Percentiles rank a stretch among this genome's conserved stretches.
Evolutionary conservation across 345 rosid species (phyloP).

Genomic region (Garcia nutans): DNA sequence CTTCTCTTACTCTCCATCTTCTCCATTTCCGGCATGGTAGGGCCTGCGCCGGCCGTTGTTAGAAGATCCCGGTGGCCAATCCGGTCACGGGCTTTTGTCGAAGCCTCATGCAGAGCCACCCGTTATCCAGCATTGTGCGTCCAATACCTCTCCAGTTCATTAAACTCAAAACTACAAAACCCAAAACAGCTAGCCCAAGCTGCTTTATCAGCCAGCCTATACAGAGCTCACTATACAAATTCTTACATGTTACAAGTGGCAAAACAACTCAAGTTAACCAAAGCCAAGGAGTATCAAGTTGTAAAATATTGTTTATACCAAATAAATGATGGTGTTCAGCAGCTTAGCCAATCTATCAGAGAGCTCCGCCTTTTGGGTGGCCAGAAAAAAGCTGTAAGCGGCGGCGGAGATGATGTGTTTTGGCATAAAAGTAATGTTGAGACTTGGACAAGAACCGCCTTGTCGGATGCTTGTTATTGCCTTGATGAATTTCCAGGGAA

Average conservation of each 20-base stretch:
- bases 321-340: slow-evolving; percentile 50
- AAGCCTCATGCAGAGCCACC: slow-evolving; percentile 53
- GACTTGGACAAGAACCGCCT: slow-evolving; percentile 73
- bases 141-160: slow-evolving; percentile 44
- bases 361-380: slow-evolving; percentile 49
- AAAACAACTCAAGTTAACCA: slow-evolving; percentile 33
- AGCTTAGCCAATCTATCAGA: slow-evolving; percentile 53
- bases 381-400: slow-evolving; percentile 8
- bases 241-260: slow-evolving; percentile 52
- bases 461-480: slow-evolving; percentile 66
- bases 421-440: slow-evolving; percentile 65
- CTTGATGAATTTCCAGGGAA: slow-evolving; percentile 51
- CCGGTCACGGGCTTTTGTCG: slow-evolving; percentile 32
- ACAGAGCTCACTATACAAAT: slow-evolving; percentile 48
- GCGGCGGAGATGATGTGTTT: slow-evolving; percentile 30
- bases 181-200: slow-evolving; percentile 60
- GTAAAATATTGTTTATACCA: slow-evolving; percentile 67
- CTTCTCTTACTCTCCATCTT: slow-evolving; percentile 16
- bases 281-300: slow-evolving; percentile 41
- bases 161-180: slow-evolving; percentile 35
- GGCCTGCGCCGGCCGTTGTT: slow-evolving; percentile 25
- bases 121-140: slow-evolving; percentile 56
- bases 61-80: neutral
- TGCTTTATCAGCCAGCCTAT: slow-evolving; percentile 63
- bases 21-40: slow-evolving; percentile 8